phyloP scores from a whole-genome alignment of 1,284 basidiomycete genomes.

The Apiotrichum mycotoxinovorans region DNA sequence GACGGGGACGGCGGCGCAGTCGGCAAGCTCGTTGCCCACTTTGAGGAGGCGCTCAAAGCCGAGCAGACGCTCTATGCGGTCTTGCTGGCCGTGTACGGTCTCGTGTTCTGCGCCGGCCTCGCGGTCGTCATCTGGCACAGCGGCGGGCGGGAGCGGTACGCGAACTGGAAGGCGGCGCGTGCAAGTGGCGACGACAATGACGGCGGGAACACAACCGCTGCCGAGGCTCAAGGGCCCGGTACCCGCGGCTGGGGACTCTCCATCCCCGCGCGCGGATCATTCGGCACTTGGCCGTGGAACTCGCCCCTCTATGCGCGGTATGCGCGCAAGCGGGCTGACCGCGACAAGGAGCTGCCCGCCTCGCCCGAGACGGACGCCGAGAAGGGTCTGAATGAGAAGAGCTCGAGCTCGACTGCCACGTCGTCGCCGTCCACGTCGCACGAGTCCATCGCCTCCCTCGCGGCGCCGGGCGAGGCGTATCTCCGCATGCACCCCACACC shows the following conservation, averaged over 20 bases:
- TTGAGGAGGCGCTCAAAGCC: slow-evolving; percentile 67
- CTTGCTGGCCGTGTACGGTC: slow-evolving; percentile 72
- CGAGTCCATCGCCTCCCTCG: neutral
- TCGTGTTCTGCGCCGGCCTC: slow-evolving; percentile 37
- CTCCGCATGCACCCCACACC: neutral
- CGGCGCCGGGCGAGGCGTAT: neutral
- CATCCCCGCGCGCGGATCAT: too few relatives aligned
- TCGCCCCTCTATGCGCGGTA: neutral
- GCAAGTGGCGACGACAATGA: neutral
- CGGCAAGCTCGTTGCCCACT: slow-evolving; percentile 67
- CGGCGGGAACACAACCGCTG: neutral
- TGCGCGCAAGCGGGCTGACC: neutral
- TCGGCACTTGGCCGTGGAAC: neutral
- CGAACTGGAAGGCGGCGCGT: neutral
- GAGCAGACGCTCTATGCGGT: slow-evolving; percentile 77
- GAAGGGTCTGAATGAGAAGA: neutral
- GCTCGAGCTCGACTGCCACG: neutral
- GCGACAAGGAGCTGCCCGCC: neutral
- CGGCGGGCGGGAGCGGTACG: slow-evolving; percentile 28
- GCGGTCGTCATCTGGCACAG: slow-evolving; percentile 42
- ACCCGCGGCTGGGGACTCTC: too few relatives aligned
- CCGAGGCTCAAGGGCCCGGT: too few relatives aligned
- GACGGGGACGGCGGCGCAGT: slow-evolving; percentile 60
- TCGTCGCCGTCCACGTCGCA: neutral
- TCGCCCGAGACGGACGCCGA: neutral